Percentiles rank a stretch among this genome's conserved stretches.
Conservation (phyloP, 139 green algal species). For the Chlamydomonas urium region DNA sequence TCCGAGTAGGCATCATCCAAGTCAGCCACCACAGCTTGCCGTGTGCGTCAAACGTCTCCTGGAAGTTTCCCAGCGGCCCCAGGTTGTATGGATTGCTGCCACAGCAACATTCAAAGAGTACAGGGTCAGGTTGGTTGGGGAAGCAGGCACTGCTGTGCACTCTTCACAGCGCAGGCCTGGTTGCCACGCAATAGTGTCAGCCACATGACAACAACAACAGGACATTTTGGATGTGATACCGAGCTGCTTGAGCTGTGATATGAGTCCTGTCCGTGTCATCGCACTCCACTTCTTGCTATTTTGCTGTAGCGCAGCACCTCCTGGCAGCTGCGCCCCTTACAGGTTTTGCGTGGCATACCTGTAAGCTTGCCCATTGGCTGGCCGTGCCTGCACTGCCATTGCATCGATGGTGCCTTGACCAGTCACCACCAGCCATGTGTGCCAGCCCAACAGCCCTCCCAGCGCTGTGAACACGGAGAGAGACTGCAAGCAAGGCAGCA, state of each 20-base stretch:
- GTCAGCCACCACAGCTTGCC: constrained; percentile 53
- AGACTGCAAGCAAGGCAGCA: constrained; percentile 22
- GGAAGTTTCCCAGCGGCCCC: constrained; percentile 44
- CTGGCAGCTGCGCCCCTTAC: too few species aligned
- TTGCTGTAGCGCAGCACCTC: too few species aligned
- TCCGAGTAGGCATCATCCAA: constrained; percentile 38
- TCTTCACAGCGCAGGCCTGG: too few species aligned
- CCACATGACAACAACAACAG: too few species aligned
- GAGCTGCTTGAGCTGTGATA: too few species aligned
- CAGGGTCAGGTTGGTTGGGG: too few species aligned
- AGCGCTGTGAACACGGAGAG: constrained; percentile 32
- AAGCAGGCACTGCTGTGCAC: too few species aligned
- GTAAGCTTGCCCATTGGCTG: not conserved
- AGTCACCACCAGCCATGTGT: constrained; percentile 55
- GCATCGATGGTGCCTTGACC: constrained; percentile 58
- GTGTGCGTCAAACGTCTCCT: constrained; percentile 51
- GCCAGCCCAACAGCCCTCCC: constrained; percentile 47
- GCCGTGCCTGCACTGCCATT: constrained; percentile 12
- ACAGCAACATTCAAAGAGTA: not conserved
- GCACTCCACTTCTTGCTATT: too few species aligned
- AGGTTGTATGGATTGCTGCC: constrained; percentile 51
- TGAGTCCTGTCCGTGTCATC: too few species aligned
- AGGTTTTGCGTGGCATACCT: too few species aligned
- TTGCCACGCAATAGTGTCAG: too few species aligned
- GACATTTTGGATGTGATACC: too few species aligned